A percentile compares a stretch with the other conserved stretches of the same genome.
phyloP scores from a whole-genome alignment of 139 green algal species.

The Micractinium sp. region DNA sequence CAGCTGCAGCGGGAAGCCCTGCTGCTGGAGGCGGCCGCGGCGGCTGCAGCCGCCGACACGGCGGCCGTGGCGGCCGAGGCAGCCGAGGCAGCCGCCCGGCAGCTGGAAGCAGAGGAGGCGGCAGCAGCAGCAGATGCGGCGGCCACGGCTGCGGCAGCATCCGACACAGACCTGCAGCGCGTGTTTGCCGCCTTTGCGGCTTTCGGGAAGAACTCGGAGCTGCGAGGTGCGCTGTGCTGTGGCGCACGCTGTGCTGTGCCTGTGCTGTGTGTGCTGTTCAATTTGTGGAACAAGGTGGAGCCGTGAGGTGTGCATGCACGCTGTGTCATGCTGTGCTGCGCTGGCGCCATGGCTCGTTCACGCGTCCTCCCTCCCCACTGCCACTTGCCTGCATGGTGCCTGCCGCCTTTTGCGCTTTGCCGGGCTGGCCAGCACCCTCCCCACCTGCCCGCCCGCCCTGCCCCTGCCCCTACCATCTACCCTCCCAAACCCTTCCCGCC shows the following conservation, averaged over 20 bases:
- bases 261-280: background rate
- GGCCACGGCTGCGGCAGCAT: background rate
- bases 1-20: conserved; percentile 23
- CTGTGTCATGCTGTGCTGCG: background rate
- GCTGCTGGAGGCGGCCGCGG: conserved; percentile 20
- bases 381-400: no score
- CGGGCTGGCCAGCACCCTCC: no score
- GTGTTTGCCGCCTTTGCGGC: conserved; percentile 31
- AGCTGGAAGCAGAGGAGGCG: background rate
- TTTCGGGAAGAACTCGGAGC: conserved; percentile 12
- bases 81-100: conserved; percentile 4
- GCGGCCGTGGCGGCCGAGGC: background rate
- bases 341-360: no score
- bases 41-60: background rate
- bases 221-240: background rate
- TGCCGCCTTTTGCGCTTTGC: no score
- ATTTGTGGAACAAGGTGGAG: no score
- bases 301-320: background rate
- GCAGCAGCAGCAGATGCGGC: conserved; percentile 7
- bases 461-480: background rate
- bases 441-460: background rate
- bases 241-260: background rate
- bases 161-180: conserved; percentile 20
- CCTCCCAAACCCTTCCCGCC: background rate
- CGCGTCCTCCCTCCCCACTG: no score